Percentiles rank a stretch among this genome's conserved stretches.
phyloP scores from a whole-genome alignment of 139 green algal species.

The Chlamydomonas applanata region DNA sequence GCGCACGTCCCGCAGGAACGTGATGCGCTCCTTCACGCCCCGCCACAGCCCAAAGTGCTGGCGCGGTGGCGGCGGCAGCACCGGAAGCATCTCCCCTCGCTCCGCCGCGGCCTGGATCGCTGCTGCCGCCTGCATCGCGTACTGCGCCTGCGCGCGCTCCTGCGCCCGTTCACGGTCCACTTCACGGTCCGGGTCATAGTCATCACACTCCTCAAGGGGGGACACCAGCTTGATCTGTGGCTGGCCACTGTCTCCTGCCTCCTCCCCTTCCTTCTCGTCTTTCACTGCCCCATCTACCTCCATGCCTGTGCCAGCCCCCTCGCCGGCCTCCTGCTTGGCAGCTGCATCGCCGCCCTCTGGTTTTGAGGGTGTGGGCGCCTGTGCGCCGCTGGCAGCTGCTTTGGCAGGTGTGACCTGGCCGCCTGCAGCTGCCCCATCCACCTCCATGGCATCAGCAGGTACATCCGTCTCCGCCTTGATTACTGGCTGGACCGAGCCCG shows the following conservation, averaged over 20 bases:
- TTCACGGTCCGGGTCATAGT: conserved; percentile 9
- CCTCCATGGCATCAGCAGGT: no score
- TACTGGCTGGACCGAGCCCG: no score
- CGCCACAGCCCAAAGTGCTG: conserved; percentile 8
- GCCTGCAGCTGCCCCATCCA: no score
- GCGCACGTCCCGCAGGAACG: conserved; percentile 4
- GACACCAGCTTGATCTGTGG: conserved; percentile 8
- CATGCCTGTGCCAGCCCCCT: not conserved
- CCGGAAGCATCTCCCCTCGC: not conserved
- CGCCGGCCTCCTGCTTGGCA: no score
- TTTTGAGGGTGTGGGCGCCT: no score
- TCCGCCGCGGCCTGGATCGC: conserved; percentile 2
- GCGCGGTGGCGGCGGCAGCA: not conserved
- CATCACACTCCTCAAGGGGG: conserved; percentile 6
- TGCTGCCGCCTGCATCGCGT: not conserved
- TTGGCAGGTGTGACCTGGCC: no score
- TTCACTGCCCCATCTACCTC: not conserved
- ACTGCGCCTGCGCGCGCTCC: not conserved
- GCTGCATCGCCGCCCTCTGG: no score
- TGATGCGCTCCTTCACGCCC: conserved; percentile 3
- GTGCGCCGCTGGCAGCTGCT: no score
- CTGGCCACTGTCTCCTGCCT: not conserved
- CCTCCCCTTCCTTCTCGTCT: not conserved
- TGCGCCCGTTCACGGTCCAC: not conserved
- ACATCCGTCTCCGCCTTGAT: no score